phyloP scores from a whole-genome alignment of 257 asterid species.

The Apocynum venetum region DNA sequence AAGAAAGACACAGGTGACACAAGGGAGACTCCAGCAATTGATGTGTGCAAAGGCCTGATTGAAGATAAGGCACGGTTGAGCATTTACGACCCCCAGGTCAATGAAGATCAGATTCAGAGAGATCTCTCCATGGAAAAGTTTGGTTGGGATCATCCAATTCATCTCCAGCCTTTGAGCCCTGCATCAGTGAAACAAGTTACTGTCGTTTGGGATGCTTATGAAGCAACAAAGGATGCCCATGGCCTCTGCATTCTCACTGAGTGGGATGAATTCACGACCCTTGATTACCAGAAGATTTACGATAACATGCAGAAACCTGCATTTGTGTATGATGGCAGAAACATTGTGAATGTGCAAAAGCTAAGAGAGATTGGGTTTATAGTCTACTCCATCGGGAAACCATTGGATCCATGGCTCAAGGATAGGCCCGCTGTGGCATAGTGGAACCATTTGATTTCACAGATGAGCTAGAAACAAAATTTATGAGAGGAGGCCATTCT shows the following conservation, averaged over 20 bases:
- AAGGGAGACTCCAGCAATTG: slow-evolving; percentile 73
- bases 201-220: slow-evolving; percentile 61
- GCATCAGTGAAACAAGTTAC: slow-evolving; percentile 57
- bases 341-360: slow-evolving; percentile 45
- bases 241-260: slow-evolving; percentile 69
- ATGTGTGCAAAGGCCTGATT: slow-evolving; percentile 68
- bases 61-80: slow-evolving; percentile 69
- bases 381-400: slow-evolving; percentile 74
- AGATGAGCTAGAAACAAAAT: not conserved
- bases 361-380: slow-evolving; percentile 73
- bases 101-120: slow-evolving; percentile 70
- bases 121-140: slow-evolving; percentile 71
- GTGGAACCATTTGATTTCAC: not conserved
- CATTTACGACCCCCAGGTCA: slow-evolving; percentile 76
- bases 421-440: slow-evolving; percentile 76
- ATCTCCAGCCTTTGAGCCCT: slow-evolving; percentile 77
- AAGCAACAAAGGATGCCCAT: slow-evolving; percentile 62
- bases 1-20: slow-evolving; percentile 78
- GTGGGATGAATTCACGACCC: slow-evolving; percentile 80
- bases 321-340: slow-evolving; percentile 67
- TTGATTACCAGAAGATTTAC: slow-evolving; percentile 59
- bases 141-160: slow-evolving; percentile 86
- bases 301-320: slow-evolving; percentile 85
- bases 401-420: slow-evolving; percentile 76
- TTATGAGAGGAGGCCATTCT: slow-evolving; percentile 4